A percentile compares a stretch with the other conserved stretches of the same genome.
Evolutionary conservation across 768 basidiomycete species (phyloP).

Genomic region (Kwoniella dejecticola): DNA sequence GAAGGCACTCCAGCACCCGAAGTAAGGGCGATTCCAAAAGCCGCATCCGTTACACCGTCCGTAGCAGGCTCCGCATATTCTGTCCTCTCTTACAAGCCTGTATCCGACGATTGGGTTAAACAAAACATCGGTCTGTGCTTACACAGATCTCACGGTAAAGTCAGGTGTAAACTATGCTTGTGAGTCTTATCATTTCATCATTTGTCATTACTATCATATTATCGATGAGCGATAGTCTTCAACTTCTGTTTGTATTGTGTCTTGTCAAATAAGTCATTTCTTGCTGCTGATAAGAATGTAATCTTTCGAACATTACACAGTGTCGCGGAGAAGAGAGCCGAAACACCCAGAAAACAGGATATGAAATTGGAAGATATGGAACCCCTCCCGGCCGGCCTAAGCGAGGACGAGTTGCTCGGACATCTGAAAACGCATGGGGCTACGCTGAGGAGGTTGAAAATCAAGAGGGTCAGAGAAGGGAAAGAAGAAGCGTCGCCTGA

Average conservation of each 20-base stretch:
- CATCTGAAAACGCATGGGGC: slow-evolving; percentile 4
- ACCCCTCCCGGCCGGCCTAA: background rate
- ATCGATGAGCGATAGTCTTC: too few relatives aligned
- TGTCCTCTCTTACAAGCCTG: background rate
- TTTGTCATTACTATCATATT: background rate
- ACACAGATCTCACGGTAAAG: background rate
- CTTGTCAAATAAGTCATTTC: background rate
- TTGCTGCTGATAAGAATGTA: too few relatives aligned
- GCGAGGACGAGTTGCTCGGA: background rate
- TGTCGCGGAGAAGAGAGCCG: slow-evolving; percentile 9
- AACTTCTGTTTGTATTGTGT: background rate
- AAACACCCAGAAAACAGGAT: background rate
- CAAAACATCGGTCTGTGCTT: background rate
- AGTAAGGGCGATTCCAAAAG: background rate
- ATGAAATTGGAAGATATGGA: slow-evolving; percentile 4
- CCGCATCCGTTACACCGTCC: background rate
- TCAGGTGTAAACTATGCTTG: slow-evolving; percentile 18
- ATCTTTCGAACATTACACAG: too few relatives aligned
- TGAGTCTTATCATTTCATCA: background rate
- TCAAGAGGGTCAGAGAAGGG: slow-evolving; percentile 22
- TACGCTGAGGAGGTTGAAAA: slow-evolving; percentile 10
- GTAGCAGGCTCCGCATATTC: background rate
- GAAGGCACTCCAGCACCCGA: background rate
- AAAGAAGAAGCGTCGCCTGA: slow-evolving; percentile 17
- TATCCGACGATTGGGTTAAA: slow-evolving; percentile 2